A percentile compares a stretch with the other conserved stretches of the same genome.
These are phyloP conservation scores for Coemansia sp. DNA, from an alignment of 192 early-diverging fungal species.

Conservation along the genomic window DNA sequence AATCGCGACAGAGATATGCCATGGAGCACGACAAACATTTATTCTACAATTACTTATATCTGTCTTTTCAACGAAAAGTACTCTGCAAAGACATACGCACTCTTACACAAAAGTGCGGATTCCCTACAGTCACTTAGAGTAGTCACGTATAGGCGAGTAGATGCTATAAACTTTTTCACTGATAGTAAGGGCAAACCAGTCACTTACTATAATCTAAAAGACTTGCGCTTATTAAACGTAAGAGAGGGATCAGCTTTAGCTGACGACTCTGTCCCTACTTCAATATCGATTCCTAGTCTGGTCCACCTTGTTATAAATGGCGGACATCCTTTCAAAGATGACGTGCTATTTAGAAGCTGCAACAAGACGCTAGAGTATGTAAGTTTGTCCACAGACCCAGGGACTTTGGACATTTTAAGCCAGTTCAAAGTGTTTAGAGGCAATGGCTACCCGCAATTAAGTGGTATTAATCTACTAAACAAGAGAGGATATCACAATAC, in stretches of 20 bases:
- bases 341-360: not conserved
- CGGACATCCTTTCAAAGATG: not conserved
- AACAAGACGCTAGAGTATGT: not conserved
- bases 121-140: not conserved
- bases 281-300: not conserved
- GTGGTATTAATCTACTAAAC: not conserved
- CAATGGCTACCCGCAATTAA: not conserved
- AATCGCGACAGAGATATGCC: not conserved
- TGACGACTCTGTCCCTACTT: not conserved
- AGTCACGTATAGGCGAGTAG: not conserved
- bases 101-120: not conserved
- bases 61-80: not conserved
- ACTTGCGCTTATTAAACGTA: not conserved
- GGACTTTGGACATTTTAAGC: not conserved
- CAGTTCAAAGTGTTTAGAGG: conserved; percentile 5
- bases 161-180: not conserved
- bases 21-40: not conserved
- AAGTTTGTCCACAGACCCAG: not conserved
- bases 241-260: not conserved
- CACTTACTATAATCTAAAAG: not conserved
- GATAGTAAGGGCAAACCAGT: not conserved
- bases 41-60: not conserved
- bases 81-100: not conserved
- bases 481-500: not conserved
- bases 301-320: not conserved